Evolutionary conservation across 148 eudicot species (phyloP).

Genomic region (Euryodendron excelsum): DNA sequence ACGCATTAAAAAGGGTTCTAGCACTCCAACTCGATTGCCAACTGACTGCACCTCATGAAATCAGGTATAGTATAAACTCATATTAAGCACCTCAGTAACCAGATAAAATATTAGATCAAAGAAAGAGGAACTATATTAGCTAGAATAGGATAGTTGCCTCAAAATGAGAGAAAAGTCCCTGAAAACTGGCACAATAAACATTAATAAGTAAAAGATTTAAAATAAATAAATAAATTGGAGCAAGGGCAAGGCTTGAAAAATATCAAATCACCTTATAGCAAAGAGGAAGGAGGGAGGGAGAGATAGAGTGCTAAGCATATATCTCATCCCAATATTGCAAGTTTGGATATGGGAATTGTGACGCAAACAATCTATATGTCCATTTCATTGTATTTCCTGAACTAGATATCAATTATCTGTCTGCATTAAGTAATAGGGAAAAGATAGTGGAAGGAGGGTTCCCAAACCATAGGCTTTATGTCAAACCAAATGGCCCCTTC

Average conservation of each 20-base stretch:
- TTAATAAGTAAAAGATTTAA: not conserved
- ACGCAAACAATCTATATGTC: not conserved
- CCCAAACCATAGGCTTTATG: not conserved
- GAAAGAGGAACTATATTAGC: not conserved
- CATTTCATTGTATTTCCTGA: not conserved
- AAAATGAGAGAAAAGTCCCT: not conserved
- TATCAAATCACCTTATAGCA: not conserved
- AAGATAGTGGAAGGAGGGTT: not conserved
- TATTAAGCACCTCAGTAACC: constrained; percentile 3
- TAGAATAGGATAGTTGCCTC: not conserved
- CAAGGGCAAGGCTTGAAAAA: not conserved
- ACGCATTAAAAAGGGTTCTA: constrained; percentile 92
- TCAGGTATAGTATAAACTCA: constrained; percentile 3
- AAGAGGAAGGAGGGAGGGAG: not conserved
- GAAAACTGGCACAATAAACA: not conserved
- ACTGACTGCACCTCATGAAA: constrained; percentile 62
- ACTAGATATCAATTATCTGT: not conserved
- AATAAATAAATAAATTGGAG: not conserved
- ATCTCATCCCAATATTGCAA: constrained; percentile 3
- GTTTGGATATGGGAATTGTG: not conserved
- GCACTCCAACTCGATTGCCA: constrained; percentile 95
- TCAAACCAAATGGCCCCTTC: not conserved
- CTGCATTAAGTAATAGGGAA: not conserved
- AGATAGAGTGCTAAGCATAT: too few relatives aligned
- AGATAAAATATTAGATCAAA: not conserved